Base-by-base conservation (phyloP, 306 rosid genomes). In the Amphicarpaea edgeworthii region DNA sequence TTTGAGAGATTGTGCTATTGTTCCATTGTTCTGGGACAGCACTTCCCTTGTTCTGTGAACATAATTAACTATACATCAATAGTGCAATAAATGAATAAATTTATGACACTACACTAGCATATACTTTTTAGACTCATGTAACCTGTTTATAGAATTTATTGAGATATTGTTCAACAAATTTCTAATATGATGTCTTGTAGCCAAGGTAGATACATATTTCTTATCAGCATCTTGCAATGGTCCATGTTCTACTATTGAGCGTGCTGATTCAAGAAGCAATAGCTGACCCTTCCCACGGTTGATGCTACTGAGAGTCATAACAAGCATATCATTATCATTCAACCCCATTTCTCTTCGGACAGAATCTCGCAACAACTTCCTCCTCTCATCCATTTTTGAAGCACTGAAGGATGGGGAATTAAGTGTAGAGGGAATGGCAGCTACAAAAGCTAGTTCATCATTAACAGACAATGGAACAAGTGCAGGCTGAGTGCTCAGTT, bases 281-380 rank as follows among this genome's bases (percentile, higher is more conserved):
- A 90, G 81, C 79, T 93, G 98, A 61, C 98, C 98, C 84, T 93
- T 93, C 50, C 91, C 97, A 37, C 96, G 88, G 83, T 93, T 91
- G 75, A 93, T 91, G 79, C 98, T 91, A 80, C 98, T 91, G 15
- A 93, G 89, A 57, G 93, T 82, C 65, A 93, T 83, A 83, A 86
- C 94, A 76, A 93, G 91, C 89, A 90, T 85, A 70, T 91, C 98
- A 58, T 77, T 83, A 46, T 91, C 90, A 12, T 55, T 78, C 59
- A 93, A 88, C 21, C 88, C 96, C 86, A 93, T 91, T 85, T 90
- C 97, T 81, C 83, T 87, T 79, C 98, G 79, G 51, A 87, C 84
- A 7, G 88, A 65, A 77, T 87, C 84, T 65, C 98, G 85, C 82
- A 93, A 51, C 76, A 86, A 54, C 62, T 81, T 86, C 75, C 81